Percentiles rank a stretch among this genome's conserved stretches.
Evolutionary conservation across 2,329 filamentous ascomycete species (phyloP).

Genomic region (Pochonia chlamydosporia): DNA sequence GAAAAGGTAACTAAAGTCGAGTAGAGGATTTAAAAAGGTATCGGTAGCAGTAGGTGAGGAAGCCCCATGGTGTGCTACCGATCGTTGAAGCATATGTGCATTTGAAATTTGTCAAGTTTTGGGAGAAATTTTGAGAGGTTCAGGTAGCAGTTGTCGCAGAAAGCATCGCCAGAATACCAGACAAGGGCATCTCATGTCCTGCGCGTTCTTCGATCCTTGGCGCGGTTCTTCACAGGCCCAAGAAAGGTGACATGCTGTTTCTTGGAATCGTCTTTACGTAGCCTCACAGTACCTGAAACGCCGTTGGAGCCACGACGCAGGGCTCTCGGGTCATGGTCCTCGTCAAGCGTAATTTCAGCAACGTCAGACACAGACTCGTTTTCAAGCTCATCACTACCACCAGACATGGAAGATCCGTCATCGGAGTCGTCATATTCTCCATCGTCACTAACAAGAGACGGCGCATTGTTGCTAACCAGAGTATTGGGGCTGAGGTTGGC

Average conservation of each 20-base stretch:
- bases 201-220: slow-evolving; percentile 22
- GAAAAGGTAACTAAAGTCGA: slow-evolving; percentile 11
- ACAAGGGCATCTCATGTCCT: slow-evolving; percentile 15
- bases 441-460: slow-evolving; percentile 74
- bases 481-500: slow-evolving; percentile 64
- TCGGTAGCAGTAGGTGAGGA: neutral
- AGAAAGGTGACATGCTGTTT: slow-evolving; percentile 46
- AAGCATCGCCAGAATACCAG: slow-evolving; percentile 17
- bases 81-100: slow-evolving; percentile 4
- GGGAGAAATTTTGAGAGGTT: neutral
- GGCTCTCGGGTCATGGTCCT: slow-evolving; percentile 44
- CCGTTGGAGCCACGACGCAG: slow-evolving; percentile 38
- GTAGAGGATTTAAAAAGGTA: slow-evolving; percentile 7
- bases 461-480: slow-evolving; percentile 67
- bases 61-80: neutral
- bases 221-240: slow-evolving; percentile 39
- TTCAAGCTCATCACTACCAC: slow-evolving; percentile 50
- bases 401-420: slow-evolving; percentile 54
- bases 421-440: slow-evolving; percentile 72
- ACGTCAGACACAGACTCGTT: slow-evolving; percentile 56
- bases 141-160: neutral
- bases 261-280: slow-evolving; percentile 49
- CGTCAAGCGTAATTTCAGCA: slow-evolving; percentile 56
- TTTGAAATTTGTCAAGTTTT: neutral
- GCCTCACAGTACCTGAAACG: slow-evolving; percentile 38